Evolutionary conservation across 108 stramenopile genomes (phyloP).

Genomic region (Tribonema minus): DNA sequence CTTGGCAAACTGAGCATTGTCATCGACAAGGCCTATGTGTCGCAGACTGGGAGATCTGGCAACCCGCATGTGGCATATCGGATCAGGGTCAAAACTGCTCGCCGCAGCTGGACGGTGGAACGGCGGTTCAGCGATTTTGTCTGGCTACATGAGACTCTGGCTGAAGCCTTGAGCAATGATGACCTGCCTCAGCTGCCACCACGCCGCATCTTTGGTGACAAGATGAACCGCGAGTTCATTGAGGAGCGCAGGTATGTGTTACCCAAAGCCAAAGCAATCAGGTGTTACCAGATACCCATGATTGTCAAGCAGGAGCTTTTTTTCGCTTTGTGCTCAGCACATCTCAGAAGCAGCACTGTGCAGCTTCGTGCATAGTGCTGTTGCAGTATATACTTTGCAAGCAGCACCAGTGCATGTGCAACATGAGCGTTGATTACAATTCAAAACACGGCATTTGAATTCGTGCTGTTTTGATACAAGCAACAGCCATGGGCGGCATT

Average conservation of each 20-base stretch:
- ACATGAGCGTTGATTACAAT: no score
- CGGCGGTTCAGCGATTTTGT: conserved; percentile 43
- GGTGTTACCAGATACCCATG: not conserved
- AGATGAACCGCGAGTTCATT: conserved; percentile 9
- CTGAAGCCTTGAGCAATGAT: not conserved
- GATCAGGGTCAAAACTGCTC: conserved; percentile 15
- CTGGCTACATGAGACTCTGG: conserved; percentile 22
- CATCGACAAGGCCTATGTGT: not conserved
- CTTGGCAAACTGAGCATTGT: not conserved
- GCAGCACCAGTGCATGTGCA: no score
- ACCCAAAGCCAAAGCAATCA: not conserved
- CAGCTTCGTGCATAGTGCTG: not conserved
- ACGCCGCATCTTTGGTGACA: conserved; percentile 22
- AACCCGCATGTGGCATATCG: not conserved
- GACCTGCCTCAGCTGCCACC: conserved; percentile 26
- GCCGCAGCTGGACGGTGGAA: conserved; percentile 33
- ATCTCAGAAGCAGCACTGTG: not conserved
- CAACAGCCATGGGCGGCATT: no score
- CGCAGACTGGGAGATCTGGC: not conserved
- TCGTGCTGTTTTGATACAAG: no score
- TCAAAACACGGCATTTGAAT: no score
- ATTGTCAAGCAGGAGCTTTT: not conserved
- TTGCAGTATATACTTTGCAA: no score
- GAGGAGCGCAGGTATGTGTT: conserved; percentile 1
- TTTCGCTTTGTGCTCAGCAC: not conserved